Evolutionary conservation across 2,329 filamentous ascomycete species (phyloP), one percentile per base, ranked within the genome.

Genomic region (Pyrenophora teres): DNA sequence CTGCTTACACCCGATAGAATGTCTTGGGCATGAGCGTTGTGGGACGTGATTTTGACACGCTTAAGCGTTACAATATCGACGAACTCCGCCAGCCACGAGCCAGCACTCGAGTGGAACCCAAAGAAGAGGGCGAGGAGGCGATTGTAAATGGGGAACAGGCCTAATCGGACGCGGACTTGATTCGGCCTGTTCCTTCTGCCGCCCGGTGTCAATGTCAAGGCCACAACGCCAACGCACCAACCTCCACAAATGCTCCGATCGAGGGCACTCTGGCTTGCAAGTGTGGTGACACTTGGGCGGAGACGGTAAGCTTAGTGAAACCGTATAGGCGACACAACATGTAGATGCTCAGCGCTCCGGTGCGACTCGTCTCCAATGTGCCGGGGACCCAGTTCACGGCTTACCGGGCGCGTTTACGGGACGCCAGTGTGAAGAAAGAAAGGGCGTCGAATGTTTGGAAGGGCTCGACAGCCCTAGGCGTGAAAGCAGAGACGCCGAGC

Each of bases 11-110:
- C 16, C 9, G 37, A 54, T 62, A 92, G 88, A 86, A 85, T 48
- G 81, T 90, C 35, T 88, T 87, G 65, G 89, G 90, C 18, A 87
- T 94, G 78, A 90, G 88, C 57, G 89, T 94, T 30, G 87, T 94
- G 3, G 84, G 86, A 54, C 80, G 83, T 12, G 84, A 90, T 65
- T 94, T 87, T 80, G 87, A 91, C 42, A 78, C 79, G 40, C 78
- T 92, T 54, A 92, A 90, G 75, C 83, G 85, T 60, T 93, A 86
- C 75, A 94, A 94, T 71, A 74, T 95, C 33, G 84, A 87, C 50
- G 89, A 91, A 71, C 81, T 93, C 19, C 89, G 88, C 60, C 78
- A 79, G 51, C 78, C 80, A 44, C 76, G 74, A 8, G 40, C 46
- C 12, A 33, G 44, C 10, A 45, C 46, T 6, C 46, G 42, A 3